Base-by-base conservation (phyloP, 257 asterid species). In the Plantago ovata region DNA sequence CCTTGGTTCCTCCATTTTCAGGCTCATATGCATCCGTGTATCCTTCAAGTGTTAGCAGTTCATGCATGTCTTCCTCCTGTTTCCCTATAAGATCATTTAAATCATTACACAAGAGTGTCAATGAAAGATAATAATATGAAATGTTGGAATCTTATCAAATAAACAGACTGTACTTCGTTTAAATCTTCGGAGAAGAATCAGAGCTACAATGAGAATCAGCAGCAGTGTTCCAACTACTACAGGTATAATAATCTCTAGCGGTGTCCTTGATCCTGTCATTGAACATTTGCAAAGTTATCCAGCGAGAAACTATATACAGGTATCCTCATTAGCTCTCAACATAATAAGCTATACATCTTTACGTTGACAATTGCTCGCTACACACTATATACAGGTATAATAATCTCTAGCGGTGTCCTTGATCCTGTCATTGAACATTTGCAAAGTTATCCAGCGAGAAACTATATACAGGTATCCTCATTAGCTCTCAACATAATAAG, bases 11-110 rank as follows among this genome's bases (percentile, higher is more conserved):
- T 58, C 65, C 63, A 4, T 46, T 53, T 33, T 58, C 75, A 23
- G 43, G 42, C 61, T 64, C 61, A 53, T 73, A 40, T 2, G 52
- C 28, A 6, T 45, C 77, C 8, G 75, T 72, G 23, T 74, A 70
- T 44, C 79, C 80, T 9, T 74, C 84, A 8, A 74, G 51, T 14
- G 69, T 78, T 28, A 78, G 63, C 14, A 77, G 69, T 43, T 74
- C 60, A 0, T 33, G 52, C 16, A 77, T 12, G 38, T 77, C 69
- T 43, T 74, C 73, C 64, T 69, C 57, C 58, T 38, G 66, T 62
- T 61, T 75, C 59, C 67, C 81, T 74, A 54, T 38, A 10, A 53
- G 33, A 58, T 42, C 60, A 41, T 23, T 53, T 42, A 69, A 13
- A 21, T 43, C 38, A 62, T 47, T 14, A 22, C 13, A 28, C 10